phyloP scores from a whole-genome alignment of 2,329 filamentous ascomycete species.

The Aureobasidium subglaciale region DNA sequence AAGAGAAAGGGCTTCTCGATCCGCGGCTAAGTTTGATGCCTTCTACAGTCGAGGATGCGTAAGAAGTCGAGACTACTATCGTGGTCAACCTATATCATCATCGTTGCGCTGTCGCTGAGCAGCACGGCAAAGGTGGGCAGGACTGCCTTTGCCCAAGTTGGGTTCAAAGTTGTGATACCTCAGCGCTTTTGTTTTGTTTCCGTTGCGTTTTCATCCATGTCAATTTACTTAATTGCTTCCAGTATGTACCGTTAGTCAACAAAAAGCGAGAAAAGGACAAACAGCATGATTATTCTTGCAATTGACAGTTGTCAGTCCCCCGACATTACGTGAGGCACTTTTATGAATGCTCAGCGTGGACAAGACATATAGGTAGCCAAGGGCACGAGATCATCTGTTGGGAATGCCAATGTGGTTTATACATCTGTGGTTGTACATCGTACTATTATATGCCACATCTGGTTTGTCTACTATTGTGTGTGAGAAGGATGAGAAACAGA shows the following conservation, averaged over 20 bases:
- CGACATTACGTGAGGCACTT: background rate
- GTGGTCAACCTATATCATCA: constrained; percentile 25
- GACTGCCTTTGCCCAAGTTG: constrained; percentile 17
- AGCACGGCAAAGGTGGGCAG: constrained; percentile 11
- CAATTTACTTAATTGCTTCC: constrained; percentile 16
- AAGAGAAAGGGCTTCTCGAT: constrained; percentile 99
- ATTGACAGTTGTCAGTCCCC: background rate
- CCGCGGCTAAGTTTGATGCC: constrained; percentile 41
- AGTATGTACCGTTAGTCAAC: constrained; percentile 11
- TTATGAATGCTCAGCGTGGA: no score
- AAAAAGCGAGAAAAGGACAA: constrained; percentile 7
- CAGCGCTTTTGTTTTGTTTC: constrained; percentile 21
- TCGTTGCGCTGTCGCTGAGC: constrained; percentile 18
- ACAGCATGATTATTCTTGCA: constrained; percentile 15
- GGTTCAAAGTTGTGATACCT: constrained; percentile 27
- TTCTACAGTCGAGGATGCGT: background rate
- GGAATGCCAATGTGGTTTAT: no score
- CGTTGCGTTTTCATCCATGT: constrained; percentile 16
- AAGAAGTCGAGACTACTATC: constrained; percentile 20
- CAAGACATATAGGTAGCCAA: no score
- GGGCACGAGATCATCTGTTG: no score
- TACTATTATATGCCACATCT: no score
- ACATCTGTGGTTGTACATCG: no score
- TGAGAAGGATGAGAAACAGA: no score
- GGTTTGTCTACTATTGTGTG: no score